A percentile compares a stretch with the other conserved stretches of the same genome.
These are phyloP conservation scores for Penicillium turbatum DNA, from an alignment of 495 filamentous ascomycete genomes.

Conservation along the genomic window DNA sequence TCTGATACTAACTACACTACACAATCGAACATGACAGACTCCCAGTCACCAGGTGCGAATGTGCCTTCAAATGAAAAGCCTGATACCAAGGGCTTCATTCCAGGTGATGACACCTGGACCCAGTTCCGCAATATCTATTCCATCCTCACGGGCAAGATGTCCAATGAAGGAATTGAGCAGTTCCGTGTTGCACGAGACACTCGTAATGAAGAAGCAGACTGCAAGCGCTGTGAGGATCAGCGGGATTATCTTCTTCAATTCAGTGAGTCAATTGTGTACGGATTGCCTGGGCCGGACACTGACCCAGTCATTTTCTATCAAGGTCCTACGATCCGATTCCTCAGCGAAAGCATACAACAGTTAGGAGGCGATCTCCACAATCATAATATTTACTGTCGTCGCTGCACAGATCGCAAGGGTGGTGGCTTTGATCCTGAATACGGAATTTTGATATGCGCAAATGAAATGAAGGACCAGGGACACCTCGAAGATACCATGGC, in stretches of 20 bases:
- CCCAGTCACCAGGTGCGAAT: constrained; percentile 22
- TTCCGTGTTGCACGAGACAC: constrained; percentile 67
- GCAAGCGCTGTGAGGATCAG: constrained; percentile 69
- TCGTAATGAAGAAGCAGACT: constrained; percentile 65
- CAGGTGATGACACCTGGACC: constrained; percentile 59
- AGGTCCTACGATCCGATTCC: constrained; percentile 78
- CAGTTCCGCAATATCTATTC: constrained; percentile 79
- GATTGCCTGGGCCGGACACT: background rate
- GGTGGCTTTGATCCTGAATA: constrained; percentile 82
- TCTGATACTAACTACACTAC: background rate
- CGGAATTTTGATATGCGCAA: constrained; percentile 88
- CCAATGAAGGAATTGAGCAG: constrained; percentile 59
- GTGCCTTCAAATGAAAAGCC: constrained; percentile 20
- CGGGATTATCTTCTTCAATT: constrained; percentile 75
- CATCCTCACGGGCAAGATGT: constrained; percentile 67
- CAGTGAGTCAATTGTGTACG: constrained; percentile 41
- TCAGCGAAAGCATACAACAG: constrained; percentile 69
- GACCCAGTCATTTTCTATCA: constrained; percentile 1
- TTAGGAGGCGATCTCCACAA: constrained; percentile 70
- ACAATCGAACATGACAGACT: constrained; percentile 31
- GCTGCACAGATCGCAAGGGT: constrained; percentile 61
- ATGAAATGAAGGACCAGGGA: constrained; percentile 66
- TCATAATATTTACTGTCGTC: constrained; percentile 73
- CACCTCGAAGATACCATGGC: constrained; percentile 91
- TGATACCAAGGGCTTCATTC: constrained; percentile 37